Base-by-base conservation (phyloP, 1,284 basidiomycete species). In the Limonomyces culmigenus region DNA sequence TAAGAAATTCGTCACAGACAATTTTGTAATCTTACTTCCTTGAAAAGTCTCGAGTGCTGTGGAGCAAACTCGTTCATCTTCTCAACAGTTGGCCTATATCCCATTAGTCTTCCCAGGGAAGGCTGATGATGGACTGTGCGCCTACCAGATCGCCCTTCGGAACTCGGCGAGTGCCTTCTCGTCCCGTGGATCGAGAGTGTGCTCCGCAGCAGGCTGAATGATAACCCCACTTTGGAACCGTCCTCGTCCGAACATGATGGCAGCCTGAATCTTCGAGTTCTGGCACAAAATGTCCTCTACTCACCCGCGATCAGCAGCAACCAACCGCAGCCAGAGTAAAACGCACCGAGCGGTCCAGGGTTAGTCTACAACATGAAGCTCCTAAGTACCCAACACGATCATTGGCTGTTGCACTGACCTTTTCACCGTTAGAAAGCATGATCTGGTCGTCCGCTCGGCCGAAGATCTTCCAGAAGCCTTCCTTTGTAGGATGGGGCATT, bases 391-490 rank as follows among this genome's bases (percentile, higher is more conserved):
- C 8, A 27, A n/a, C n/a, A n/a, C n/a, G n/a, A n/a, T n/a, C n/a
- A n/a, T n/a, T n/a, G n/a, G n/a, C 8, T 27, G 10, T n/a, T 8
- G 25, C 25, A 27, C n/a, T 27, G 10, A 27, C 25, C 38, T 43
- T 43, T 32, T 43, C 42, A 14, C 42, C 42, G 20, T 39, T 43
- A 15, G 37, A 39, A n/a, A 43, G 39, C 14, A 43, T 40, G 17
- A 39, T 34, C n/a, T 41, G 33, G 21, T 43, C 41, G 19, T 41
- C 42, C n/a, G 41, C 38, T 13, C 42, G 33, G 8, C 35, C 36
- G 27, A 23, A 37, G 21, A 41, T 34, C 31, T 38, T 43, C 37
- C 38, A 36, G 13, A 39, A 34, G 27, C 36, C 15, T 12, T 37
- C 32, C n/a, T 34, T 25, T 14, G 35, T 31, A 17, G 42, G 36